Base-by-base conservation (phyloP, 1,139 yeast genomes). In the Nematodospora anomalae region DNA sequence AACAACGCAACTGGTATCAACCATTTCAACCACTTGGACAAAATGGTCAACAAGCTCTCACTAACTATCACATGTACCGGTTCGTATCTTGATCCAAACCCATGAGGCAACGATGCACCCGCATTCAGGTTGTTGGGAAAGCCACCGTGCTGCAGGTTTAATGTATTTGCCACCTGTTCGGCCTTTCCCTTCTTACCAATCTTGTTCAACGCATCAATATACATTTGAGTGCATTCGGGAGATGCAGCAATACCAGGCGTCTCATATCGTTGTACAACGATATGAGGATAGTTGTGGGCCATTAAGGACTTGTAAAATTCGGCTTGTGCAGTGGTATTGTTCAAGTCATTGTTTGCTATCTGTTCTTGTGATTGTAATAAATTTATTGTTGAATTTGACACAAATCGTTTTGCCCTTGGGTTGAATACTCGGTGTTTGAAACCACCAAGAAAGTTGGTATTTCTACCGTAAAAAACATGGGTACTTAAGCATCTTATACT, bases 11-110 rank as follows among this genome's bases (percentile, higher is more conserved):
- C 73, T 3, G 96, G 92, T 27, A 89, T 73, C 38, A 88, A 63
- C 94, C 96, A 88, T 59, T 87, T 86, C 45, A 89, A 72, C 95
- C 96, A 89, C 57, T 85, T 83, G 39, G 95, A 79, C 33, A 88
- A 62, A 30, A 88, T 74, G 3, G 89, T 79, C 60, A 85, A 72
- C 3, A 85, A 77, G 23, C 95, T 79, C 55, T 90, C 97, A 14
- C 92, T 80, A 14, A 92, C 88, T 24, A 92, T 76, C 15, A 92
- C 97, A 61, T 92, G 96, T 26, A 92, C 76, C 1, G 98, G 98
- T 42, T 83, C 89, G 30, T 67, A 67, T 58, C 73, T 70, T 41
- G 68, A 72, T 2, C 79, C 79, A 60, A 61, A 61, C 6, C 74
- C 71, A 22, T 60, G 60, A 2, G 76, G 58, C 22, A 57, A 51